Conservation (phyloP, 202 grass and related monocot species). For the Eragrostis tef region DNA sequence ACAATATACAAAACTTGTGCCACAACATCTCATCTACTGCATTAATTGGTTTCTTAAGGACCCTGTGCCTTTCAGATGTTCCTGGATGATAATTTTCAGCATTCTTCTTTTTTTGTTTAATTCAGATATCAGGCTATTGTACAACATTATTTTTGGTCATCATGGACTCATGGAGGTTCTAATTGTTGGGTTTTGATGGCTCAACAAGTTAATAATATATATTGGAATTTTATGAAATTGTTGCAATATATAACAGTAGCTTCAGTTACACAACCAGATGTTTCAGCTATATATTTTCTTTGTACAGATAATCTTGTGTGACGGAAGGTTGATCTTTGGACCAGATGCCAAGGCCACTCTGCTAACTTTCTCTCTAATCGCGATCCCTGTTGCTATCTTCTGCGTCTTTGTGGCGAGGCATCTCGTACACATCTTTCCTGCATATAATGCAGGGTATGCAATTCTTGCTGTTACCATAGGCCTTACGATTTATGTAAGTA, state of each 20-base stretch:
- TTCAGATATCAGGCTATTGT: background rate
- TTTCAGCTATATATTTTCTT: conserved; percentile 26
- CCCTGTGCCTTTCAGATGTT: background rate
- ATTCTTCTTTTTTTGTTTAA: background rate
- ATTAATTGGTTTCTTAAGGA: background rate
- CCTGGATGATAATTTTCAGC: background rate
- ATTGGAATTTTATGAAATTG: background rate
- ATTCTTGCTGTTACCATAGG: conserved; percentile 64
- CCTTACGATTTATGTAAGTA: conserved; percentile 77
- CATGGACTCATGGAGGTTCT: background rate
- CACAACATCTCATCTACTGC: conserved; percentile 2
- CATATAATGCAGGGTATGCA: conserved; percentile 73
- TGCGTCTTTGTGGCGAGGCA: conserved; percentile 80
- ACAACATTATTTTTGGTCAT: background rate
- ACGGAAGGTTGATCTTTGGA: conserved; percentile 84
- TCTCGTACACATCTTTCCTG: conserved; percentile 82
- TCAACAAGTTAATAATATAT: background rate
- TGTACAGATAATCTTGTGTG: conserved; percentile 74
- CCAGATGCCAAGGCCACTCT: conserved; percentile 71
- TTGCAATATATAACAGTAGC: background rate
- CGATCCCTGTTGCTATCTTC: conserved; percentile 65
- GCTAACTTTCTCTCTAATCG: conserved; percentile 63
- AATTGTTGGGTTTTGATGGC: background rate
- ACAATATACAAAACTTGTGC: background rate
- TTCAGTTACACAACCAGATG: conserved; percentile 17